Base-by-base conservation (phyloP, 495 filamentous ascomycete genomes). In the Coniosporium apollinis region DNA sequence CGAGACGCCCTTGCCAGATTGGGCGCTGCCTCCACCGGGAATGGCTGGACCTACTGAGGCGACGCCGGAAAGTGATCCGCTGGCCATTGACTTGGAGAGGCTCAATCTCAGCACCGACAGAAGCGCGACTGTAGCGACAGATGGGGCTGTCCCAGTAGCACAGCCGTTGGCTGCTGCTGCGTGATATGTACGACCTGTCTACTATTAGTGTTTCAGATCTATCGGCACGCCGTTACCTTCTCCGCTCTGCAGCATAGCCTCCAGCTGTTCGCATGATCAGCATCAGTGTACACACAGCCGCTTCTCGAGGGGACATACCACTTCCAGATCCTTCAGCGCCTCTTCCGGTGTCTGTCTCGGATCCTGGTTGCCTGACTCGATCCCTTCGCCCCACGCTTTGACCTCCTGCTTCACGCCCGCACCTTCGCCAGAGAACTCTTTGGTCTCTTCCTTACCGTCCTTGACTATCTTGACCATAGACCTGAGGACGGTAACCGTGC, bases 1-100 rank as follows among this genome's bases (percentile, higher is more conserved):
- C 56, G 70, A 76, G 50, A 93, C 85, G 41, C 66, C 70, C 16
- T 62, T 94, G 52, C 91, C 89, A 4, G 59, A 57, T 6, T 97
- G 89, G 89, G 89, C 82, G 20, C 51, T 85, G 34, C 84, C 85
- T 1, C 84, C 85, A 1, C 49, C 59, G 14, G 60, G 54, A 2
- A 49, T 53, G 46, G 48, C 45, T 34, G 63, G 63, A 14, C 57
- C 60, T 1, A 44, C 29, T 26, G 50, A 48, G 25, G 25, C 46
- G 5, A 56, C 46, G 18, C 18, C 14, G 5, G 57, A 60, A 28
- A 50, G 42, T 11, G 53, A 58, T 49, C 54, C 49, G 9, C 29
- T 57, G 22, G 48, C 43, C 4, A 37, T 42, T 7, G 48, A 50
- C 28, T 16, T 58, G 10, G 45, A 45, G 34, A 51, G 48, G 41